A percentile compares a stretch with the other conserved stretches of the same genome.
Conservation (phyloP, 2,329 filamentous ascomycete species). For the Fusarium ambrosium region DNA sequence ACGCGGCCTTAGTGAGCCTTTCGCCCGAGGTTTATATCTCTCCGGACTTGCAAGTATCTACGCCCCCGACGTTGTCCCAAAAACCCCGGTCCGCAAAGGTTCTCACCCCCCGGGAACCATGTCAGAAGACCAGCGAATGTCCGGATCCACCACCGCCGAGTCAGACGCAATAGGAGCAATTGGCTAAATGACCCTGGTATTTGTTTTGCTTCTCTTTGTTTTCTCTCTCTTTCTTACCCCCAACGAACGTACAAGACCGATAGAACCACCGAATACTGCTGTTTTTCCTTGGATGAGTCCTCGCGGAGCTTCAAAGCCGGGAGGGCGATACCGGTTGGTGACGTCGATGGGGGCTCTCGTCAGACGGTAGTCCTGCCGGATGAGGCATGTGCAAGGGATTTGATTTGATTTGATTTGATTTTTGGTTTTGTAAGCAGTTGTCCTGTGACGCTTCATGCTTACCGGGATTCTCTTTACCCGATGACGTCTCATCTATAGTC, state of each 20-base stretch:
- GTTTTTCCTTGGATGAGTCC: conserved; percentile 21
- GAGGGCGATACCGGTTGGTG: conserved; percentile 4
- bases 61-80: conserved; percentile 26
- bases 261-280: conserved; percentile 3
- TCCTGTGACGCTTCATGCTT: conserved; percentile 2
- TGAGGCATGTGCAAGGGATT: not conserved
- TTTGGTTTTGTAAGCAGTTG: not conserved
- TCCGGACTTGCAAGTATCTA: conserved; percentile 14
- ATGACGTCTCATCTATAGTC: not conserved
- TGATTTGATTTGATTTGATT: not conserved
- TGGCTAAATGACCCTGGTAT: conserved; percentile 15
- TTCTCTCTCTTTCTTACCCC: not conserved
- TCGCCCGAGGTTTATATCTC: conserved; percentile 10
- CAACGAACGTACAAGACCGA: conserved; percentile 13
- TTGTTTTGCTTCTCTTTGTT: not conserved
- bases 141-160: conserved; percentile 5
- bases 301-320: conserved; percentile 4
- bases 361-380: not conserved
- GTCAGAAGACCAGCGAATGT: conserved; percentile 24
- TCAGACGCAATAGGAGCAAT: conserved; percentile 16
- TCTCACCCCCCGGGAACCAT: conserved; percentile 24
- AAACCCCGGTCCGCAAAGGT: conserved; percentile 33
- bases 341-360: not conserved
- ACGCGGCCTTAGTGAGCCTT: not conserved
- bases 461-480: not conserved